Conservation (phyloP, 306 rosid genomes). For the Senna siamea region DNA sequence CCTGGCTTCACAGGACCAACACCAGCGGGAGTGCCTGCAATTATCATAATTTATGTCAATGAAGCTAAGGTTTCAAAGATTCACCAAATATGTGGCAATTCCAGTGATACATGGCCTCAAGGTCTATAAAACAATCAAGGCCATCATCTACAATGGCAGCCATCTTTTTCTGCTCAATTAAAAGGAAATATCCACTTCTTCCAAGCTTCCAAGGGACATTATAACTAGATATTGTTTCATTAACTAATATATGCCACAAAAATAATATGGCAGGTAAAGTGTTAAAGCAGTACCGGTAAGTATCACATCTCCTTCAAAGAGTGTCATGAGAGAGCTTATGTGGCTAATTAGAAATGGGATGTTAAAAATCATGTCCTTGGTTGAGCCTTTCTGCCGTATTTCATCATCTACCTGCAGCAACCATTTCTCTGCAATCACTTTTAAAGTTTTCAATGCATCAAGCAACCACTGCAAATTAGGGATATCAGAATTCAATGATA, state of each 20-base stretch:
- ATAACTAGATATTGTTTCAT: constrained; percentile 14
- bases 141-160: neutral
- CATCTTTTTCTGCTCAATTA: neutral
- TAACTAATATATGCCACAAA: constrained; percentile 19
- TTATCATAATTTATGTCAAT: constrained; percentile 38
- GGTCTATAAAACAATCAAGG: constrained; percentile 2
- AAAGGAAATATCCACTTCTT: neutral
- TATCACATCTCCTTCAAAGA: constrained; percentile 94
- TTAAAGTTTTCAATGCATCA: constrained; percentile 12
- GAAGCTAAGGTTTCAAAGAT: constrained; percentile 8
- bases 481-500: neutral
- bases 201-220: neutral
- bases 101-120: constrained; percentile 10
- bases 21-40: constrained; percentile 92
- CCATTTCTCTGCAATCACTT: constrained; percentile 31
- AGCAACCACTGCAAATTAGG: constrained; percentile 29
- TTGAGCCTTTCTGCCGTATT: constrained; percentile 89
- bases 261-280: constrained; percentile 14
- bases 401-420: constrained; percentile 78
- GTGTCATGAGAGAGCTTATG: constrained; percentile 82
- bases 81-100: neutral
- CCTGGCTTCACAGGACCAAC: constrained; percentile 95
- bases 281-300: constrained; percentile 66
- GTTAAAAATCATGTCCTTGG: constrained; percentile 94
- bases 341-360: constrained; percentile 89